These are phyloP conservation scores for Phytophthora nicotianae DNA, from an alignment of 352 stramenopile species.

Conservation along the genomic window DNA sequence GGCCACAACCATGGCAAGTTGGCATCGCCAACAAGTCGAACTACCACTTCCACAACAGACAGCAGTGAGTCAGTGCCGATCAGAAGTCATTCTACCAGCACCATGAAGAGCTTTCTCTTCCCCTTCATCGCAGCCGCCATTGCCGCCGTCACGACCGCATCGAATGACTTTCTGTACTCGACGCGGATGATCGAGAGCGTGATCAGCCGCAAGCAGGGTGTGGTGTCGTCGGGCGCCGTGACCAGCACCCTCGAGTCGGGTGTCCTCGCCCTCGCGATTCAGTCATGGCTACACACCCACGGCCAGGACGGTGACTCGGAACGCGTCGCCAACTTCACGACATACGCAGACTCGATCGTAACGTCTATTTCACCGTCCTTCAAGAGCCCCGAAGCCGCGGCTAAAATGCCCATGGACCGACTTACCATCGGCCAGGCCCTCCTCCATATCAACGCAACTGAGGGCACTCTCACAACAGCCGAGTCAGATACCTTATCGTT, in stretches of 20 bases:
- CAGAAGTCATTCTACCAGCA: background rate
- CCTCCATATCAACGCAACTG: slow-evolving; percentile 24
- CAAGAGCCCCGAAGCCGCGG: slow-evolving; percentile 15
- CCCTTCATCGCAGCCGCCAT: slow-evolving; percentile 16
- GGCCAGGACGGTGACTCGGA: slow-evolving; percentile 12
- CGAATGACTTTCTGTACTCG: slow-evolving; percentile 26
- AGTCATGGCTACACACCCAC: slow-evolving; percentile 32
- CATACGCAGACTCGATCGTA: slow-evolving; percentile 30
- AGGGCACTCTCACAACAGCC: slow-evolving; percentile 16
- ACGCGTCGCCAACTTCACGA: slow-evolving; percentile 26
- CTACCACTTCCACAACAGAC: slow-evolving; percentile 7
- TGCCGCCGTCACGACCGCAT: slow-evolving; percentile 9
- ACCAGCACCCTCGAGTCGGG: slow-evolving; percentile 36
- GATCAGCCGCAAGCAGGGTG: slow-evolving; percentile 35
- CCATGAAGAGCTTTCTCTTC: slow-evolving; percentile 26
- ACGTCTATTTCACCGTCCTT: slow-evolving; percentile 28
- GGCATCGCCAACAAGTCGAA: background rate
- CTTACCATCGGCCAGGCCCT: slow-evolving; percentile 34
- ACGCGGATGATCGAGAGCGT: slow-evolving; percentile 38
- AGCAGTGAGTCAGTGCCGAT: slow-evolving; percentile 5
- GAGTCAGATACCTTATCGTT: slow-evolving; percentile 19
- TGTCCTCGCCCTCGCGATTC: slow-evolving; percentile 32
- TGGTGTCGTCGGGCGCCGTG: slow-evolving; percentile 32
- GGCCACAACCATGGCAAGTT: background rate
- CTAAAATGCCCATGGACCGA: slow-evolving; percentile 32